Evolutionary conservation across 1,284 basidiomycete genomes (phyloP), one percentile per base, ranked within the genome.

Genomic region (Naganishia cerealis): DNA sequence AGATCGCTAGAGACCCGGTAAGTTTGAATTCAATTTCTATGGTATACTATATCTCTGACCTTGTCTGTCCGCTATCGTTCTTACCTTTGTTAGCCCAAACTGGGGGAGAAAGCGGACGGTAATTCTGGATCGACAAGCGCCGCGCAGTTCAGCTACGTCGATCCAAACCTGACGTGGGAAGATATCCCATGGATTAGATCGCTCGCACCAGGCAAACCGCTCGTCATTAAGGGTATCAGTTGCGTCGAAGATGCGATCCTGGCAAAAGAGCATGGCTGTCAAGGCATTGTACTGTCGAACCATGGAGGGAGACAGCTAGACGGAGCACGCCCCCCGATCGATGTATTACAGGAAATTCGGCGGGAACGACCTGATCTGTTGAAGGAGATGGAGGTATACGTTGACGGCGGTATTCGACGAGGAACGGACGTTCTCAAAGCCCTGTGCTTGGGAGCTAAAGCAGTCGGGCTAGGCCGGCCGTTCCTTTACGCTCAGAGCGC

Each of bases 351-450:
- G 74, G 85, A 84, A 76, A 83, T 95, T 65, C 86, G 87, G 16
- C 83, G 86, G 71, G 84, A 88, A 72, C 84, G 87, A 52, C 91
- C 92, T 0, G 87, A 90, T 69, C 83, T 92, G n/a, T 89, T 94
- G 70, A 77, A 85, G 65, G 87, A 85, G 18, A 69, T 80, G 36
- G 78, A 80, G 87, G 90, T 97, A 16, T 94, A 91, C 74, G 87
- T 95, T 67, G 94, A 97, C 77, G 94, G 94, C 16, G 94, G 93
- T 4, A 83, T 93, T 40, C 84, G 85, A 65, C 85, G 94, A 53
- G 94, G 94, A 26, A 93, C 91, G 84, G 92, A 94, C 78, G 88
- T 95, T 9, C 81, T 97, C 65, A 97, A 97, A 80, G 92, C 93
- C 0, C 80, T 97, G 1, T 94, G 92, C 72, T 83, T 97, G 33